These are phyloP conservation scores for Solanum ahanhuiri DNA, from an alignment of 257 asterid species.

Conservation along the genomic window DNA sequence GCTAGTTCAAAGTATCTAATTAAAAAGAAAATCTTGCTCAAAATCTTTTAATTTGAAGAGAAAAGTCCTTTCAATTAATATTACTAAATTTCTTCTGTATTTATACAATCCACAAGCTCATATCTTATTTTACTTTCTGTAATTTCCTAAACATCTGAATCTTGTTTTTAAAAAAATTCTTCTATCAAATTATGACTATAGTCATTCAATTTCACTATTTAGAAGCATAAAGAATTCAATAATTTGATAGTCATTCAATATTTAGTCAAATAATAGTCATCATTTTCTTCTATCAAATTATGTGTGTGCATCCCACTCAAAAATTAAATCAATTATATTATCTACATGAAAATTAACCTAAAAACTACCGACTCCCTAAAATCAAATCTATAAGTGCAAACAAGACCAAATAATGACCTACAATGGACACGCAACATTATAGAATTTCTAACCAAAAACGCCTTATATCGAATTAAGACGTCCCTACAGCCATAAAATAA, in stretches of 20 bases:
- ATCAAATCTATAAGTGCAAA: not conserved
- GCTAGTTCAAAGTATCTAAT: not conserved
- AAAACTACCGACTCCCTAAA: not conserved
- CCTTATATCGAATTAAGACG: not conserved
- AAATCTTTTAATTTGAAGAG: not conserved
- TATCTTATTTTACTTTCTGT: not conserved
- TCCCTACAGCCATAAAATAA: not conserved
- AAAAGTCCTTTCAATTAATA: not conserved
- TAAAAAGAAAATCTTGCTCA: not conserved
- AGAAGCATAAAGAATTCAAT: not conserved
- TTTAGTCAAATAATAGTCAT: not conserved
- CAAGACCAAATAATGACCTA: not conserved
- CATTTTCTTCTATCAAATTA: not conserved
- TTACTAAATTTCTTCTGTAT: not conserved
- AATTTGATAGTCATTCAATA: not conserved
- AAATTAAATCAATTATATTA: not conserved
- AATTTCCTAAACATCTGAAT: not conserved
- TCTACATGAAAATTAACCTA: not conserved
- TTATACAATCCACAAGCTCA: not conserved
- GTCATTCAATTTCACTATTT: no score
- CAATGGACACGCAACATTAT: not conserved
- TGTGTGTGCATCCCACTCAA: not conserved
- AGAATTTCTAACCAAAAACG: not conserved
- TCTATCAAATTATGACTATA: not conserved
- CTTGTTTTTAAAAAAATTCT: not conserved